Evolutionary conservation across 2,329 filamentous ascomycete species (phyloP), one percentile per base, ranked within the genome.

Genomic region (Aspergillus phoenicis): DNA sequence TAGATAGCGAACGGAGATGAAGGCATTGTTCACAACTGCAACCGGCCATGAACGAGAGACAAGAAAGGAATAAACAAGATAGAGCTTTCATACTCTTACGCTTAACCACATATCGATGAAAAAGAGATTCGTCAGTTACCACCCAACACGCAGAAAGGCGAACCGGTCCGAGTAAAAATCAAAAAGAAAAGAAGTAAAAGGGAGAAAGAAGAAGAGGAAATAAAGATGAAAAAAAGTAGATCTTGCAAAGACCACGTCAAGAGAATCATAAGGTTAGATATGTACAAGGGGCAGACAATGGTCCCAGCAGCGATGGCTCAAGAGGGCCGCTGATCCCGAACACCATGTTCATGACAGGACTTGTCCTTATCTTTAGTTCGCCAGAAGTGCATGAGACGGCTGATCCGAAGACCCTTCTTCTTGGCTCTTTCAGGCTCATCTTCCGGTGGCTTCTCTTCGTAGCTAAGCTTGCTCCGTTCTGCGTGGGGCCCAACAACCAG

Each of bases 301-400:
- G 66, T 53, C 57, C 55, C 55, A 55, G 48, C 59, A 63, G 54
- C 59, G 55, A 55, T 63, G 62, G 67, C 38, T 68, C 66, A 66
- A 68, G 63, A 59, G 47, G 63, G 65, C 58, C 57, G 61, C 61
- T 74, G 68, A 59, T 69, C 53, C 39, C 63, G 61, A 55, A 64
- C 43, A 43, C 61, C 43, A 57, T 67, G 62, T 36, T 64, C 64
- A 36, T 62, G 59, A 43, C 13, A 45, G 41, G 65, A 33, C 65
- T 73, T 75, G 48, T 77, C 72, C 62, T 80, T 81, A 55, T 82
- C 81, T 66, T 80, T 82, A 24, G 73, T 69, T 67, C 78, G 79
- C 81, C 81, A 82, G 64, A 82, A 82, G 62, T 79, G 75, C 75
- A 82, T 79, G 48, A 82, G 67, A 57, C 79, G 79, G 66, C 78